These are phyloP conservation scores for Ustilago nuda DNA, from an alignment of 1,284 basidiomycete genomes.

Conservation along the genomic window DNA sequence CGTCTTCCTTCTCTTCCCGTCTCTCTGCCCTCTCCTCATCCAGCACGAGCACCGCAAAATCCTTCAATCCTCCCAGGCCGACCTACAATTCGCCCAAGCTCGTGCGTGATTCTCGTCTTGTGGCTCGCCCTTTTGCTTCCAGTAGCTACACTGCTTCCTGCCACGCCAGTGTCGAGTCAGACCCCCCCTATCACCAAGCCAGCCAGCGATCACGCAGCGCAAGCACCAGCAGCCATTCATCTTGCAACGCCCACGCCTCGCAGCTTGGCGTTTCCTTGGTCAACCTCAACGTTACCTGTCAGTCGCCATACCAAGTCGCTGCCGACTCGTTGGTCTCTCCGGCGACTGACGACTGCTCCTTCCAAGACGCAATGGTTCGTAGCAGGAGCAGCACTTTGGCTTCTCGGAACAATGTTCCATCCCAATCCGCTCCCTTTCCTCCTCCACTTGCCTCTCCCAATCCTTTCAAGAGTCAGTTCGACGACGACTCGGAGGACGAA, in stretches of 20 bases:
- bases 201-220: background rate
- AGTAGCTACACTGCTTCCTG: constrained; percentile 1
- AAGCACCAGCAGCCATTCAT: background rate
- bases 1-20: constrained; percentile 16
- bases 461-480: constrained; percentile 34
- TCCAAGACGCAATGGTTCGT: background rate
- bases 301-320: background rate
- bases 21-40: constrained; percentile 20
- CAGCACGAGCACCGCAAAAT: background rate
- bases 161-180: background rate
- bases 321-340: background rate
- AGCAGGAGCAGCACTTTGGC: constrained; percentile 20
- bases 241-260: background rate
- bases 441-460: constrained; percentile 5
- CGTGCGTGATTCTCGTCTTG: constrained; percentile 11
- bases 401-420: background rate
- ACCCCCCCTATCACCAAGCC: background rate
- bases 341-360: no score
- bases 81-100: constrained; percentile 42
- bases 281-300: background rate
- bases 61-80: constrained; percentile 29
- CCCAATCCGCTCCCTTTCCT: background rate
- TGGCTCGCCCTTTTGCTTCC: constrained; percentile 16
- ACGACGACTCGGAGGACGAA: constrained; percentile 51
- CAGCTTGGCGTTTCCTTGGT: constrained; percentile 10